Evolutionary conservation across 2,329 filamentous ascomycete species (phyloP).

Genomic region (Capronia epimyces): DNA sequence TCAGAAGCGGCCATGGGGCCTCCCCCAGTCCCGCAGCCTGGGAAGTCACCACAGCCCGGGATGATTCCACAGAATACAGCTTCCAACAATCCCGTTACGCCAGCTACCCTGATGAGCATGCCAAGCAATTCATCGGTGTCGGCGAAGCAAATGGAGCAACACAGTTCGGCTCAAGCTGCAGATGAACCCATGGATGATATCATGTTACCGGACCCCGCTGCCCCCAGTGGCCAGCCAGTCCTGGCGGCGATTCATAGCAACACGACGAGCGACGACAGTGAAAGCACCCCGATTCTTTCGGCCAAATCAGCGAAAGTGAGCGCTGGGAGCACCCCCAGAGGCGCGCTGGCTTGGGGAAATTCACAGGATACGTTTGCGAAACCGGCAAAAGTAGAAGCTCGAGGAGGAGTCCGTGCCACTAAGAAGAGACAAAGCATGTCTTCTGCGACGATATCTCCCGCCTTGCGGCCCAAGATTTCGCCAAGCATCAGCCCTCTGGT

Average conservation of each 20-base stretch:
- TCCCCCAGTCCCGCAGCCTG: slow-evolving; percentile 40
- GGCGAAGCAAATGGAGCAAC: slow-evolving; percentile 34
- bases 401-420: slow-evolving; percentile 45
- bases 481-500: slow-evolving; percentile 90
- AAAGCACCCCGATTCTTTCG: slow-evolving; percentile 56
- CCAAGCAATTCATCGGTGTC: slow-evolving; percentile 42
- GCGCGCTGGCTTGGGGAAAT: slow-evolving; percentile 32
- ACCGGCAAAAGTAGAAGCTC: slow-evolving; percentile 24
- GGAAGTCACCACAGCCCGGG: slow-evolving; percentile 36
- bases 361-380: slow-evolving; percentile 35
- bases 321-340: slow-evolving; percentile 44
- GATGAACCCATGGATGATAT: slow-evolving; percentile 60
- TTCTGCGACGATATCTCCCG: slow-evolving; percentile 76
- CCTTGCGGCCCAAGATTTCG: slow-evolving; percentile 80
- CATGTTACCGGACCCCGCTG: slow-evolving; percentile 67
- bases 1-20: slow-evolving; percentile 48
- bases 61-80: slow-evolving; percentile 27
- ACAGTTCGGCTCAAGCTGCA: slow-evolving; percentile 39
- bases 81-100: slow-evolving; percentile 64
- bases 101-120: slow-evolving; percentile 80
- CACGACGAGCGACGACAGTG: slow-evolving; percentile 38
- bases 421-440: slow-evolving; percentile 67
- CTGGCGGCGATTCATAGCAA: slow-evolving; percentile 48
- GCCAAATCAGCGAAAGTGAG: slow-evolving; percentile 59
- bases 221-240: slow-evolving; percentile 46